These are phyloP conservation scores for Luffa aegyptiaca DNA, from an alignment of 306 rosid genomes.

Conservation along the genomic window DNA sequence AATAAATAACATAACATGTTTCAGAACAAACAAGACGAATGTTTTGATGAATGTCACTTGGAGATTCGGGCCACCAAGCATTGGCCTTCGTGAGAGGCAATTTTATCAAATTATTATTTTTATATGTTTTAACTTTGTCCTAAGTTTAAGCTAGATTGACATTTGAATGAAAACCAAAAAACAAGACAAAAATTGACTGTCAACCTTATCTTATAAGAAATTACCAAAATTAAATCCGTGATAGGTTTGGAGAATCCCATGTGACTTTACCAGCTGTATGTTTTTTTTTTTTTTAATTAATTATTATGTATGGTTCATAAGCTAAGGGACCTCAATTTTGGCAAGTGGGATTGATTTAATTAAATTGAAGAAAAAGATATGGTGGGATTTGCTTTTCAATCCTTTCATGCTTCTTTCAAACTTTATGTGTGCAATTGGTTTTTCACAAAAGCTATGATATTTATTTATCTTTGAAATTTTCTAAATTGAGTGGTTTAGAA, in stretches of 20 bases:
- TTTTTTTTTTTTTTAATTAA: too few species aligned
- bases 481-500: conserved; percentile 1
- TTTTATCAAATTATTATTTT: not conserved
- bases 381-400: not conserved
- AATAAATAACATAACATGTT: not conserved
- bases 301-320: not conserved
- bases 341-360: not conserved
- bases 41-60: not conserved
- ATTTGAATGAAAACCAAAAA: not conserved
- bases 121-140: not conserved
- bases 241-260: not conserved
- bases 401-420: not conserved
- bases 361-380: not conserved
- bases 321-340: not conserved
- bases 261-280: not conserved
- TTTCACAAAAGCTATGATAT: not conserved
- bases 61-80: not conserved
- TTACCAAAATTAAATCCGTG: not conserved
- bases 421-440: not conserved
- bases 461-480: not conserved
- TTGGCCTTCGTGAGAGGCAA: not conserved
- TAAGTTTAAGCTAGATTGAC: not conserved
- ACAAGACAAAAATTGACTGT: not conserved
- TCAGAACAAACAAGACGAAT: not conserved
- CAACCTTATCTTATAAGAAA: not conserved